These are phyloP conservation scores for Leptoxyphium fumago DNA, from an alignment of 2,329 filamentous ascomycete genomes.

Conservation along the genomic window DNA sequence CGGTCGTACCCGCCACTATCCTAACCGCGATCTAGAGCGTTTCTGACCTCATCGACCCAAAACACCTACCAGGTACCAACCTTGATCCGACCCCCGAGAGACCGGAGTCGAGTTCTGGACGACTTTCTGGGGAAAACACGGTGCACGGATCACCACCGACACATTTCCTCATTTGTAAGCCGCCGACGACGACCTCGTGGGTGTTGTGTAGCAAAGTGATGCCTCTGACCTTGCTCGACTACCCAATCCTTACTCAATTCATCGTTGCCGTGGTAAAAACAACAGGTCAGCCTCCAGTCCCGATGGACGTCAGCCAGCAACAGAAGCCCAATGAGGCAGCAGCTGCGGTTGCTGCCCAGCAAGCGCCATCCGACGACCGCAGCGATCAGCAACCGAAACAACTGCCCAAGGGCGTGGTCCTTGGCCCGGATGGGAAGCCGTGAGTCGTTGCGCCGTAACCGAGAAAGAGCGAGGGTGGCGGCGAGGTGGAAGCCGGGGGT, in stretches of 20 bases:
- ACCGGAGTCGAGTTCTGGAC: no score
- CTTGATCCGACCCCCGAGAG: no score
- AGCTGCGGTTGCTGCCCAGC: constrained; percentile 4
- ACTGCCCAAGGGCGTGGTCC: constrained; percentile 55
- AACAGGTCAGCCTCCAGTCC: constrained; percentile 24
- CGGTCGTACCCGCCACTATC: no score
- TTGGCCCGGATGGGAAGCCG: constrained; percentile 76
- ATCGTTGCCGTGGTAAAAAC: constrained; percentile 21
- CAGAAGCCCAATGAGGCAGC: constrained; percentile 4
- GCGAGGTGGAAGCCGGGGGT: no score
- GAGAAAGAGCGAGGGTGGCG: no score
- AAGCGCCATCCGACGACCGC: constrained; percentile 13
- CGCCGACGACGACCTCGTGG: no score
- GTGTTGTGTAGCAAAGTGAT: neutral
- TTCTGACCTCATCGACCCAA: no score
- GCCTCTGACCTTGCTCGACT: neutral
- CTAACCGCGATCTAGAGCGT: no score
- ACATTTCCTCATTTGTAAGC: no score
- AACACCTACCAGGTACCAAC: no score
- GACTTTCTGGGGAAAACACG: no score
- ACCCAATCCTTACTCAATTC: constrained; percentile 25
- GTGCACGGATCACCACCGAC: no score
- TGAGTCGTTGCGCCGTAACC: constrained; percentile 30
- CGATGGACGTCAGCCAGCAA: constrained; percentile 18
- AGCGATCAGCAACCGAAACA: constrained; percentile 30